Base-by-base conservation (phyloP, 129 eudicot species). In the Daucus carota region DNA sequence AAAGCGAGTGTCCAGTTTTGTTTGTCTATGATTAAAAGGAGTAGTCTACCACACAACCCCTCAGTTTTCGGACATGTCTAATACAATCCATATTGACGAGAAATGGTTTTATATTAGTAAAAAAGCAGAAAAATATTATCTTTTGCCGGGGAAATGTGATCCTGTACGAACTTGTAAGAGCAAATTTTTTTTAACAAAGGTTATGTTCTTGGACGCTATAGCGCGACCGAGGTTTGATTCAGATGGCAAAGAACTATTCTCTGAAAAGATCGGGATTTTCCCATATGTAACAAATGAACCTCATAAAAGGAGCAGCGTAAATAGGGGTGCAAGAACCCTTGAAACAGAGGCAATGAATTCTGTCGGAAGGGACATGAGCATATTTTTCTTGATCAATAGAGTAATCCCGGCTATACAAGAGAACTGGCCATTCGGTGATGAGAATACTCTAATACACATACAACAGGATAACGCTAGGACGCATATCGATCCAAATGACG, bases 391-490 rank as follows among this genome's bases (percentile, higher is more conserved):
- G 1, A 69, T 69, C 15, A 29, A 69, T 4, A 69, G 36, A 42
- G 22, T 69, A 12, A n/a, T 69, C 4, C n/a, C 22, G 1, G 46
- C 73, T 6, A 69, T 69, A 34, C 46, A 28, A 0, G 45, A 6
- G 1, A 69, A 69, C 26, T 69, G 73, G 45, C 45, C 45, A 9
- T 14, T 22, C 36, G 10, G 4, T 8, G 45, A 34, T 69, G 8
- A 4, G 8, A 34, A 18, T 7, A 22, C 5, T 4, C 41, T 5
- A 1, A 72, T 72, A 15, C 42, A 7, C 57, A 72, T 72, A 42
- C 75, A 72, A 42, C 52, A 72, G 44, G 75, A 72, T 9, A 72
- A 72, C 10, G 75, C 75, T 1, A 72, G 47, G 33, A 45, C 75
- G 9, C 57, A 72, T n/a, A 20, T 72, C 10, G 15, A 18, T 41